Conservation (phyloP, 148 eudicot genomes). For the Rhododendron vialii region DNA sequence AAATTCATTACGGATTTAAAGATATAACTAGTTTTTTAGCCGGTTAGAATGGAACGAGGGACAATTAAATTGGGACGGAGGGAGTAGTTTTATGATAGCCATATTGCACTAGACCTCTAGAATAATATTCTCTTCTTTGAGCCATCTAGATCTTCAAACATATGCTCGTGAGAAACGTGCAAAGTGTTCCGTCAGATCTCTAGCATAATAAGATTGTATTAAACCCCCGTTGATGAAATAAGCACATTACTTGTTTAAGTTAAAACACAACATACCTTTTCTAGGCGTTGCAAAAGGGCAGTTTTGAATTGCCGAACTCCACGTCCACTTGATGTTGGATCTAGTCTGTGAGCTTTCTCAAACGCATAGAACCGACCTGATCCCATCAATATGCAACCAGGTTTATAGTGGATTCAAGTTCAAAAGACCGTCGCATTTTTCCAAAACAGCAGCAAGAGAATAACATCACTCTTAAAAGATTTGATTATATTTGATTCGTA, state of each 20-base stretch:
- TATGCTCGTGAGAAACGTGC: not conserved
- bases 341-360: slow-evolving; percentile 62
- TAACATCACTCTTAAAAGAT: not conserved
- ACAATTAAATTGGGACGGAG: no score
- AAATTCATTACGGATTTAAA: no score
- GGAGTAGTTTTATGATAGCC: not conserved
- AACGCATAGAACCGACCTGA: slow-evolving; percentile 75
- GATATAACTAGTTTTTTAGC: no score
- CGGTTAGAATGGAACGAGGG: no score
- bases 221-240: not conserved
- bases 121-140: not conserved
- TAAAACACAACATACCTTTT: slow-evolving; percentile 31
- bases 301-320: slow-evolving; percentile 75
- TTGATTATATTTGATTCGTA: not conserved
- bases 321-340: slow-evolving; percentile 77
- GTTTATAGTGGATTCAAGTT: not conserved
- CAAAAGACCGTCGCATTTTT: not conserved
- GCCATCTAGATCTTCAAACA: not conserved
- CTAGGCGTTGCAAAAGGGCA: slow-evolving; percentile 68
- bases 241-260: slow-evolving; percentile 5
- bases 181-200: not conserved
- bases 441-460: not conserved
- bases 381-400: slow-evolving; percentile 4
- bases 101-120: not conserved
- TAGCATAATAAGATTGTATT: not conserved